Conservation (phyloP, 2,329 filamentous ascomycete species). For the Xylaria sp. region DNA sequence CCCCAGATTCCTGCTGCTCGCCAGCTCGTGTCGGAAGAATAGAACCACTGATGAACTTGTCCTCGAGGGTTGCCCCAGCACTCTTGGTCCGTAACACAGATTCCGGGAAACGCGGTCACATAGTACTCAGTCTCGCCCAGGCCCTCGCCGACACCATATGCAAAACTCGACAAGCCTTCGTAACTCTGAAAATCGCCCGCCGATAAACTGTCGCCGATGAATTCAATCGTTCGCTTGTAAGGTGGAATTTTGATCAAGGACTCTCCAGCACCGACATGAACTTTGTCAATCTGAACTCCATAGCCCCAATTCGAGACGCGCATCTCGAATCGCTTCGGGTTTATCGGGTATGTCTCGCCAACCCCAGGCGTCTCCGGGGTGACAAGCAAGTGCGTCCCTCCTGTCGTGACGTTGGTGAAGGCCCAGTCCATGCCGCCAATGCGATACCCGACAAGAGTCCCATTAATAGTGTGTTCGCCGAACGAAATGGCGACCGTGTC, state of each 20-base stretch:
- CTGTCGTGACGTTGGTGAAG: slow-evolving; percentile 64
- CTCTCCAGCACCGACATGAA: slow-evolving; percentile 54
- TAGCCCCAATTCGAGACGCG: slow-evolving; percentile 66
- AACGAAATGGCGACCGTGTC: slow-evolving; percentile 59
- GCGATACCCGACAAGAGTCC: slow-evolving; percentile 62
- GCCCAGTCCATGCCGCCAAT: slow-evolving; percentile 63
- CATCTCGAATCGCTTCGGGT: slow-evolving; percentile 59
- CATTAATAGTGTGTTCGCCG: slow-evolving; percentile 55
- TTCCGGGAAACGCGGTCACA: slow-evolving; percentile 63
- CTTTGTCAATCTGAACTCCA: slow-evolving; percentile 60
- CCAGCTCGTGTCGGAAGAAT: slow-evolving; percentile 58
- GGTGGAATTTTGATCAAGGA: slow-evolving; percentile 51
- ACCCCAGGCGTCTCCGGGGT: slow-evolving; percentile 51
- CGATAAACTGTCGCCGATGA: slow-evolving; percentile 56
- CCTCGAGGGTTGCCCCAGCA: slow-evolving; percentile 60
- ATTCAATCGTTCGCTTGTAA: slow-evolving; percentile 46
- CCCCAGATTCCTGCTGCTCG: slow-evolving; percentile 52
- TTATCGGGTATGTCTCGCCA: slow-evolving; percentile 49
- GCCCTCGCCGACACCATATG: slow-evolving; percentile 60
- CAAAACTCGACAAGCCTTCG: slow-evolving; percentile 62
- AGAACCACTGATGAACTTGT: slow-evolving; percentile 62
- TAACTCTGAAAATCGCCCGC: slow-evolving; percentile 63
- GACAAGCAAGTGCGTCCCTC: slow-evolving; percentile 61
- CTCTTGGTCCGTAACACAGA: slow-evolving; percentile 59
- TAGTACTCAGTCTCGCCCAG: slow-evolving; percentile 64